These are phyloP conservation scores for Talaromyces funiculosus DNA, from an alignment of 2,329 filamentous ascomycete genomes.

Conservation along the genomic window DNA sequence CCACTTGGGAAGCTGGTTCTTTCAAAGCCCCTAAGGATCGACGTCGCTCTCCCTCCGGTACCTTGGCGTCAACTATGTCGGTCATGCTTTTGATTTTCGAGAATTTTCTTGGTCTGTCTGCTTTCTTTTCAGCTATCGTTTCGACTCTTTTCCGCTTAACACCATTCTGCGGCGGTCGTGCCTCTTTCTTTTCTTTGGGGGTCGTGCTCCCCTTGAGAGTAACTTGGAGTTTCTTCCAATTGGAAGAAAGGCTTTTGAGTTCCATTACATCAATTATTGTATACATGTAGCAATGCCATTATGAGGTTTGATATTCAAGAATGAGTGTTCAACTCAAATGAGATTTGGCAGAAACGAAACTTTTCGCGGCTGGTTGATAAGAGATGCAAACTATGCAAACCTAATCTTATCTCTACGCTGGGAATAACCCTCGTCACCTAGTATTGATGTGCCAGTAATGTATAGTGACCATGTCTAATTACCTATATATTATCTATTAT, in stretches of 20 bases:
- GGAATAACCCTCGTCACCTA: neutral
- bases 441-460: neutral
- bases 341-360: neutral
- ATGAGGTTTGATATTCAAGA: neutral
- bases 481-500: neutral
- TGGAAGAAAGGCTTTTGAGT: constrained; percentile 41
- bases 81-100: constrained; percentile 31
- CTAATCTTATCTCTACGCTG: neutral
- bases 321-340: neutral
- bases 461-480: neutral
- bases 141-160: constrained; percentile 30
- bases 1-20: constrained; percentile 39
- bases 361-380: constrained; percentile 11
- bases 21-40: constrained; percentile 24
- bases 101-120: constrained; percentile 17
- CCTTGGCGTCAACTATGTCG: constrained; percentile 16
- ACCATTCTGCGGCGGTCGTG: constrained; percentile 28
- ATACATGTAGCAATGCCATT: neutral
- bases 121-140: constrained; percentile 18
- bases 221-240: constrained; percentile 48
- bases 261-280: constrained; percentile 30
- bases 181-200: constrained; percentile 20
- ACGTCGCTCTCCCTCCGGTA: neutral
- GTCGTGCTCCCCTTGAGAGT: constrained; percentile 35
- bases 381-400: constrained; percentile 14